Evolutionary conservation across 331 rosid species (phyloP), one percentile per base, ranked within the genome.

Genomic region (Rosa hybrid): DNA sequence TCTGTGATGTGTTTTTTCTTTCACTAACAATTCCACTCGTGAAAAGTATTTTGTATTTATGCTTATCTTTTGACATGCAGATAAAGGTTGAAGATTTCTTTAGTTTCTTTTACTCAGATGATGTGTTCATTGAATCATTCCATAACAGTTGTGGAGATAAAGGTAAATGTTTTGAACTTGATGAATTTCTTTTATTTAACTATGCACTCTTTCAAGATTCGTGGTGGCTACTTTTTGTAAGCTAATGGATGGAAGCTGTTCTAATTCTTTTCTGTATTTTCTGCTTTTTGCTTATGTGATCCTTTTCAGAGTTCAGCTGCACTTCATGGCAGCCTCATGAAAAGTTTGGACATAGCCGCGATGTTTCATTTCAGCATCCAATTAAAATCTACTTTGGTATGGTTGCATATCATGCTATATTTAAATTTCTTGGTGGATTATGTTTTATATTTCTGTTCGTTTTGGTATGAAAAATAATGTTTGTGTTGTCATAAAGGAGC

Each of bases 301-400:
- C 74, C 42, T 86, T 80, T 84, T 64, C 94, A 96, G 99, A 90
- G 59, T 86, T 96, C 7, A 84, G 74, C 80, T 89, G 97, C 85
- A 87, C 83, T 74, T 74, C 86, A 9, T 96, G 99, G 99, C 78
- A 71, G 34, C 89, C 88, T 81, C 90, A 88, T 77, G 97, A 88
- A 68, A 87, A 84, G 42, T 89, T 81, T 87, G 97, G 97, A 81
- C 86, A 88, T 86, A 79, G 88, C 65, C 99, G 99, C 38, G 95
- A 90, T 77, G 75, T 91, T 70, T 88, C 97, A 77, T 96, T 91
- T 89, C 97, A 89, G 80, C 98, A 93, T 87, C 99, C 99, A 38
- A 96, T 96, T 76, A 96, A 96, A 90, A 14, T 96, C 56, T 96
- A 96, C 82, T 91, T 93, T 84, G 99, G 99, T 96, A 93, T 72